phyloP scores from a whole-genome alignment of 129 eudicot genomes.

The Pseudognaphalium luteoalbum region DNA sequence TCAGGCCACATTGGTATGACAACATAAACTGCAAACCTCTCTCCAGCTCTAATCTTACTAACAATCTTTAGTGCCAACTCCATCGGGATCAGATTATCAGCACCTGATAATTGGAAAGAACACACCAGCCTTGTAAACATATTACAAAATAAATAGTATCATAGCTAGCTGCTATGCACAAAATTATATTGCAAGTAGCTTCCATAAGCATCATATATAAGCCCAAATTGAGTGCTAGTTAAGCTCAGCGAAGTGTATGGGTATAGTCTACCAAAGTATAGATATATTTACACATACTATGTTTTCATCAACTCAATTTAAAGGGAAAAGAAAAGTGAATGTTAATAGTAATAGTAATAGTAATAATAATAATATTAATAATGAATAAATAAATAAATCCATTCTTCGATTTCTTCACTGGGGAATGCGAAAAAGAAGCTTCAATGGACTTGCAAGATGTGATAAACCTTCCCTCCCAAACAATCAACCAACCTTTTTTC shows the following conservation, averaged over 20 bases:
- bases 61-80: constrained; percentile 84
- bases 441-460: background rate
- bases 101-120: constrained; percentile 52
- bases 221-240: background rate
- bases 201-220: constrained; percentile 3
- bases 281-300: background rate
- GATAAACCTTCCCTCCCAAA: background rate
- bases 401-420: background rate
- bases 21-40: constrained; percentile 85
- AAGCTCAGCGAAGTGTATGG: background rate
- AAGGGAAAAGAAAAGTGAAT: background rate
- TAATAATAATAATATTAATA: too few species aligned
- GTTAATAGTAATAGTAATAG: too few species aligned
- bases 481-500: background rate
- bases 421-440: background rate
- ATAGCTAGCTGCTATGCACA: background rate
- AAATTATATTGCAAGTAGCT: background rate
- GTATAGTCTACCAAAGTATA: background rate
- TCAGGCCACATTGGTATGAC: constrained; percentile 99
- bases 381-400: background rate
- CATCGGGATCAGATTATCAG: constrained; percentile 95
- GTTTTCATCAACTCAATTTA: background rate
- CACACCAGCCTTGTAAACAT: constrained; percentile 18
- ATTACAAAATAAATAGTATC: constrained; percentile 3
- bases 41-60: constrained; percentile 83